A percentile compares a stretch with the other conserved stretches of the same genome.
phyloP scores from a whole-genome alignment of 1,284 basidiomycete genomes.

The Pholiota adiposa region DNA sequence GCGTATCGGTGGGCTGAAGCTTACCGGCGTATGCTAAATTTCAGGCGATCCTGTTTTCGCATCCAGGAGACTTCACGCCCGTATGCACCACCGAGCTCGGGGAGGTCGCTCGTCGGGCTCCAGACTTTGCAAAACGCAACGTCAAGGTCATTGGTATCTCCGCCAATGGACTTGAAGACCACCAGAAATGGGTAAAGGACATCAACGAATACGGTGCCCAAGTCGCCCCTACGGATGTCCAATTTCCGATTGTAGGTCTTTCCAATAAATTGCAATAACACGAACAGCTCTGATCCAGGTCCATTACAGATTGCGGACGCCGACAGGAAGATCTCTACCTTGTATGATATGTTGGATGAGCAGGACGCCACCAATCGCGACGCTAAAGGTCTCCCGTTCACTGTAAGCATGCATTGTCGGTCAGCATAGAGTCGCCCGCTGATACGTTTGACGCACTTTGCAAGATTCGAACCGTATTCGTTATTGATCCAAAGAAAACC shows the following conservation, averaged over 20 bases:
- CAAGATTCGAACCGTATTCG: constrained; percentile 95
- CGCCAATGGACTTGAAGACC: constrained; percentile 87
- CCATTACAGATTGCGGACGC: constrained; percentile 82
- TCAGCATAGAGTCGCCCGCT: constrained; percentile 6
- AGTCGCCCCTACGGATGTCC: constrained; percentile 70
- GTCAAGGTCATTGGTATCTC: constrained; percentile 96
- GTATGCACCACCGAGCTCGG: constrained; percentile 98
- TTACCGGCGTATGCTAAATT: not conserved
- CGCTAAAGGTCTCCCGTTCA: constrained; percentile 86
- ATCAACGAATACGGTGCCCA: constrained; percentile 82
- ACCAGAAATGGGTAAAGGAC: constrained; percentile 91
- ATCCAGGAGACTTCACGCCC: constrained; percentile 88
- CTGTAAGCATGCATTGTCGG: constrained; percentile 44
- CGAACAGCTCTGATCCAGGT: not conserved
- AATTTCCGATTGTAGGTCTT: constrained; percentile 86
- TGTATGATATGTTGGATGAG: constrained; percentile 96
- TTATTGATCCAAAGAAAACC: constrained; percentile 91
- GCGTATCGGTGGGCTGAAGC: no score
- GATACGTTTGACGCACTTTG: constrained; percentile 1
- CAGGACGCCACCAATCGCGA: constrained; percentile 96
- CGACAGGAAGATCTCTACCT: constrained; percentile 82
- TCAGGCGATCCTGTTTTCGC: constrained; percentile 87
- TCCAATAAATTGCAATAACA: not conserved
- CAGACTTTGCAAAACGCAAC: constrained; percentile 85
- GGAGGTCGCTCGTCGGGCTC: constrained; percentile 87